A percentile compares a stretch with the other conserved stretches of the same genome.
Conservation (phyloP, 208 protist species). For the Acanthamoeba quina region DNA sequence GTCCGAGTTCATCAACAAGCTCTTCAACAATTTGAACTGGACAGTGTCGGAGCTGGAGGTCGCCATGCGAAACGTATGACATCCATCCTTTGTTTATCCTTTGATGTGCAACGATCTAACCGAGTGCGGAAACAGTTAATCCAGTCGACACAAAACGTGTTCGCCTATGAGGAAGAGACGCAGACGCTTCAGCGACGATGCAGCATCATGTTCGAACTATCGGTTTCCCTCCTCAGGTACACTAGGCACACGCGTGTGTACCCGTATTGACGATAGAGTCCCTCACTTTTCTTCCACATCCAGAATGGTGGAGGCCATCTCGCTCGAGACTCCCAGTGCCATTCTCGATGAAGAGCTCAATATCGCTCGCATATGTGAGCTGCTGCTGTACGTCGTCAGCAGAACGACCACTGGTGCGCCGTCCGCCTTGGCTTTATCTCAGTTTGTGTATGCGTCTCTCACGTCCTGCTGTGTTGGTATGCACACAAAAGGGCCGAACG, state of each 20-base stretch:
- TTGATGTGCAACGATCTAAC: neutral
- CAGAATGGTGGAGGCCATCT: conserved; percentile 68
- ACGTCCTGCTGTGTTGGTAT: neutral
- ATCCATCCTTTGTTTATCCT: neutral
- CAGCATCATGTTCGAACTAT: conserved; percentile 72
- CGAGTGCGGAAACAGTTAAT: neutral
- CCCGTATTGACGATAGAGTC: too few species aligned
- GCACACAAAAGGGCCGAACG: neutral
- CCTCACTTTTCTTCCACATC: neutral
- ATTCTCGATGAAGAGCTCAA: conserved; percentile 70
- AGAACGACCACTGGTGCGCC: conserved; percentile 12
- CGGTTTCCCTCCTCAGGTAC: conserved; percentile 40
- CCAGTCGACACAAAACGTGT: conserved; percentile 20
- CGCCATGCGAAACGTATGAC: conserved; percentile 58
- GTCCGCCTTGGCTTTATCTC: neutral
- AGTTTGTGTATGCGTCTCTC: neutral
- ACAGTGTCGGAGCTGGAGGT: conserved; percentile 78
- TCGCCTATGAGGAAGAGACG: conserved; percentile 37
- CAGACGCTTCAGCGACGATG: conserved; percentile 66
- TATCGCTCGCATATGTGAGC: conserved; percentile 19
- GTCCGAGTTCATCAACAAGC: conserved; percentile 74
- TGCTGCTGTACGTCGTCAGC: conserved; percentile 40
- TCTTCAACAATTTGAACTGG: conserved; percentile 81
- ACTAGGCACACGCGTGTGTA: neutral
- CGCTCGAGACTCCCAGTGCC: conserved; percentile 15